Percentiles rank a stretch among this genome's conserved stretches.
Conservation (phyloP, 2,329 filamentous ascomycete species). For the Ambrosiella beaveri region DNA sequence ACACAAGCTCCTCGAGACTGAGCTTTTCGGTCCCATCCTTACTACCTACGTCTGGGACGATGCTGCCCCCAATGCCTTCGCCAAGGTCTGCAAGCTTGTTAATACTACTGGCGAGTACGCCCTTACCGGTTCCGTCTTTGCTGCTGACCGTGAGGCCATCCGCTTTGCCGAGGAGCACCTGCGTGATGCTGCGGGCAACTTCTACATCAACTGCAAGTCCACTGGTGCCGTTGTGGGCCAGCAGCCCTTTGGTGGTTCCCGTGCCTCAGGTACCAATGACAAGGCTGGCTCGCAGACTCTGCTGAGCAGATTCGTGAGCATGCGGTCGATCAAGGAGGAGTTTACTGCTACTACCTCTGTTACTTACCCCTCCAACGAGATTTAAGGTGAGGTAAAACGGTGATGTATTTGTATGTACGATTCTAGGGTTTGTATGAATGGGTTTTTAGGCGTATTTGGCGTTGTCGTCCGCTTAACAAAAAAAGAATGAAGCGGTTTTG, state of each 20-base stretch:
- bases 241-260: conserved; percentile 52
- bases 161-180: conserved; percentile 53
- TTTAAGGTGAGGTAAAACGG: background rate
- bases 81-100: conserved; percentile 41
- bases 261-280: conserved; percentile 55
- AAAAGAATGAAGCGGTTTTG: background rate
- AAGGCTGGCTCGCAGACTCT: conserved; percentile 52
- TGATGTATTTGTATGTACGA: background rate
- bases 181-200: conserved; percentile 61
- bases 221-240: conserved; percentile 57
- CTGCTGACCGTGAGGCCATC: conserved; percentile 47
- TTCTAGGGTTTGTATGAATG: background rate
- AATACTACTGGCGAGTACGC: conserved; percentile 61
- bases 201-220: conserved; percentile 75
- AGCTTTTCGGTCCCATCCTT: conserved; percentile 70
- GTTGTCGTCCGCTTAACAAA: background rate
- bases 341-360: conserved; percentile 47
- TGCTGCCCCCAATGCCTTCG: conserved; percentile 36
- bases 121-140: conserved; percentile 61
- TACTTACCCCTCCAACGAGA: conserved; percentile 54
- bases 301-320: conserved; percentile 47
- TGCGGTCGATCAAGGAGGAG: conserved; percentile 58
- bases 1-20: conserved; percentile 57
- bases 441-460: background rate
- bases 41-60: conserved; percentile 67